phyloP scores from a whole-genome alignment of 2,329 filamentous ascomycete genomes.

The Dendryphion nanum region DNA sequence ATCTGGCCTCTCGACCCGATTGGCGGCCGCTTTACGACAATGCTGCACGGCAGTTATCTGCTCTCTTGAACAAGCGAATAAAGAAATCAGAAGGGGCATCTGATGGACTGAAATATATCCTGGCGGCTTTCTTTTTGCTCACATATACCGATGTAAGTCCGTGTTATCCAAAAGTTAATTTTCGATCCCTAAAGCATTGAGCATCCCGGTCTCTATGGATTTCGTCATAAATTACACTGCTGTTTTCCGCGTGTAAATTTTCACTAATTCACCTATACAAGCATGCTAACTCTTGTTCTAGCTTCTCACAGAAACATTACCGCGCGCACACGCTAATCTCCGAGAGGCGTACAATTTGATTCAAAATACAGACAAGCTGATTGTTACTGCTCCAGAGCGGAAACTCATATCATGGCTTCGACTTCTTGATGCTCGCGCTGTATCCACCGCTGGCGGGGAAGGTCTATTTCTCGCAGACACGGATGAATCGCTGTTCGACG shows the following conservation, averaged over 20 bases:
- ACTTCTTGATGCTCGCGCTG: slow-evolving; percentile 55
- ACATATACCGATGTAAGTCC: slow-evolving; percentile 52
- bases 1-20: slow-evolving; percentile 28
- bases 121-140: slow-evolving; percentile 55
- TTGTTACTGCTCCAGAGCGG: slow-evolving; percentile 40
- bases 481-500: slow-evolving; percentile 48
- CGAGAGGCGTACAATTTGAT: slow-evolving; percentile 52
- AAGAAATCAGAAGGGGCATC: slow-evolving; percentile 12
- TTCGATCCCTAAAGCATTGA: no score
- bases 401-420: slow-evolving; percentile 56
- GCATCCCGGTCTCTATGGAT: no score
- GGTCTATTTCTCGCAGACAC: slow-evolving; percentile 53
- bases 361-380: slow-evolving; percentile 25
- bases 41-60: slow-evolving; percentile 25
- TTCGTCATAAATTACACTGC: no score
- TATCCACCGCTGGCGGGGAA: slow-evolving; percentile 55
- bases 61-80: slow-evolving; percentile 12
- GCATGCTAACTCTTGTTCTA: slow-evolving; percentile 3
- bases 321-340: slow-evolving; percentile 50
- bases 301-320: slow-evolving; percentile 26
- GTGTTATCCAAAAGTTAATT: no score
- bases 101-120: slow-evolving; percentile 40
- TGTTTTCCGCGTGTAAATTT: no score
- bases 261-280: no score
- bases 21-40: slow-evolving; percentile 34